Percentiles rank a stretch among this genome's conserved stretches.
These are phyloP conservation scores for Datisca glomerata DNA, from an alignment of 306 rosid species.

Conservation along the genomic window DNA sequence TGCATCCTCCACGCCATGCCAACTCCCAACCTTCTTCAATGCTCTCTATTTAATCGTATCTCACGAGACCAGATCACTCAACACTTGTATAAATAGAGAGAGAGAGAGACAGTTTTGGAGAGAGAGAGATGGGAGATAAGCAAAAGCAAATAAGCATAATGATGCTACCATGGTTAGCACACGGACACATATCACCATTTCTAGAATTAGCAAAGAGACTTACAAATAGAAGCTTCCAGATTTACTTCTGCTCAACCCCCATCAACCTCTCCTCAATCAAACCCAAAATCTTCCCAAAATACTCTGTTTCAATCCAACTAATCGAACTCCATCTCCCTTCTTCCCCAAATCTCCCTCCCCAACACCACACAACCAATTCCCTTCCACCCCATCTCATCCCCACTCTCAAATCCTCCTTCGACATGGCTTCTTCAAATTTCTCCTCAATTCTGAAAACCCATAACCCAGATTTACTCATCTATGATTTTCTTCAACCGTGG, in stretches of 20 bases:
- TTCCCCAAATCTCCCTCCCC: slow-evolving; percentile 14
- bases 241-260: slow-evolving; percentile 17
- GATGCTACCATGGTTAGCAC: slow-evolving; percentile 27
- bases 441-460: slow-evolving; percentile 10
- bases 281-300: neutral
- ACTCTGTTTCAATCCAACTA: neutral
- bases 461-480: slow-evolving; percentile 17
- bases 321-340: slow-evolving; percentile 15
- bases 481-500: slow-evolving; percentile 22
- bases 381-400: slow-evolving; percentile 20
- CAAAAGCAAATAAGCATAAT: slow-evolving; percentile 1
- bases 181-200: slow-evolving; percentile 27
- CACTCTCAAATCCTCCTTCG: slow-evolving; percentile 15
- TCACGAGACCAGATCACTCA: too few species aligned
- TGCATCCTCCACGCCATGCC: too few species aligned
- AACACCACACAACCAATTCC: slow-evolving; percentile 19
- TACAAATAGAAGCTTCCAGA: slow-evolving; percentile 1
- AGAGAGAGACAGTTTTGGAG: neutral
- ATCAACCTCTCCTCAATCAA: slow-evolving; percentile 12
- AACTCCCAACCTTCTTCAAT: too few species aligned
- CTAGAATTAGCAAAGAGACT: slow-evolving; percentile 24
- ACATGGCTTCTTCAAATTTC: slow-evolving; percentile 12
- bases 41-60: too few species aligned
- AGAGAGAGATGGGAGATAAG: neutral
- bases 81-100: neutral